Evolutionary conservation across 805 yeast genomes (phyloP), one percentile per base, ranked within the genome.

Genomic region (Saccharomycopsis oosterbeekiorum): DNA sequence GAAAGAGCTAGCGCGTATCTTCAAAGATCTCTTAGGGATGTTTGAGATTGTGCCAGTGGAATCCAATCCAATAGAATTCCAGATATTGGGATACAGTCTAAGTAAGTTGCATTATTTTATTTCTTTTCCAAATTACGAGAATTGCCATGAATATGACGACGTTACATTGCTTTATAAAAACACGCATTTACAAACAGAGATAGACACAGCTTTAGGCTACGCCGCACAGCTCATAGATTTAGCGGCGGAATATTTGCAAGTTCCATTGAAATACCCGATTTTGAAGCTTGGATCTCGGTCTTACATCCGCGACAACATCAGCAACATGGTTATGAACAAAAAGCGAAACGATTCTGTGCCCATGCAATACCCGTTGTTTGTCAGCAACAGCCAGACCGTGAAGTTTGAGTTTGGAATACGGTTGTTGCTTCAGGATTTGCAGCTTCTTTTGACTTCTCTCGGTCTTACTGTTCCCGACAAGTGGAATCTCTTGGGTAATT

Each of bases 321-420:
- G 80, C 40, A 68, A 69, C 19, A 70, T 77, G 29, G 24, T 24
- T 11, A 26, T 26, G 8, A 47, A 47, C n/a, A 21, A 47, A 47
- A 74, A 69, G 64, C 78, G 73, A 15, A 72, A 71, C 51, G 66
- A 72, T 11, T 65, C 70, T 15, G 66, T 57, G 36, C 62, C 75
- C 43, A 81, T 79, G 65, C 85, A 85, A 4, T 66, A 82, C 53
- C 81, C 81, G 76, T 72, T 80, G n/a, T 74, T 75, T 17, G 80
- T 78, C 4, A 55, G 24, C n/a, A 54, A 17, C 15, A 47, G 72
- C 10, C 64, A 73, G 15, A 70, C 73, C 29, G 74, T 78, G 62
- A 69, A 82, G 37, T 80, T 81, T 57, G 82, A 82, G 61, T 81
- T 79, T 67, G 85, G 78, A 0, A 68, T 80, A 19, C 73, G 74